Evolutionary conservation across 2,329 filamentous ascomycete species (phyloP), one percentile per base, ranked within the genome.

Genomic region (Colletotrichum caudatum): DNA sequence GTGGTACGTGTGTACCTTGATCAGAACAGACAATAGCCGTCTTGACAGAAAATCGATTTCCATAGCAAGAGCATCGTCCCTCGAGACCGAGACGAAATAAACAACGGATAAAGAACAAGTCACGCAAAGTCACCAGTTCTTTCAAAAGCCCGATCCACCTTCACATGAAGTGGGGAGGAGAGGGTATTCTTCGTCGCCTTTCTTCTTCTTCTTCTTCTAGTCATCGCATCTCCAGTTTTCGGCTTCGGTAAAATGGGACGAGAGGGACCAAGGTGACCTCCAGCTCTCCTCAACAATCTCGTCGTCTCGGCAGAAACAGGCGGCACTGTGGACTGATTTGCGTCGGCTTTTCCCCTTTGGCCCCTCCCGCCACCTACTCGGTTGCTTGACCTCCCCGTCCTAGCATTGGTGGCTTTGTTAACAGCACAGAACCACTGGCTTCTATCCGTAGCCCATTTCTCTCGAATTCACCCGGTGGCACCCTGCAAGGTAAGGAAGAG

Each of bases 401-500:
- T 70, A 33, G 54, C 60, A 71, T 71, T 71, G 69, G 65, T 71
- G 65, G 65, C 69, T 59, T 58, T 57, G 69, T 61, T 69, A 51
- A 37, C 59, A 48, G 16, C 35, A 23, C 33, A 67, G 37, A 57
- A 53, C 62, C 37, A 23, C 18, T 59, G n/a, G 44, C 63, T 23
- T 35, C 61, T 35, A 20, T 18, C 61, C 37, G n/a, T 18, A 44
- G 58, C n/a, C 44, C 29, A 23, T 23, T 37, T 8, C 16, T 14
- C 33, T 44, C 46, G 41, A 64, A 69, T 60, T 69, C 65, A 71
- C 39, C 66, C 54, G 66, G 66, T 48, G 68, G 69, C 69, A 46
- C 65, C 69, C 50, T 48, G 48, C 9, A 48, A 72, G 69, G 60
- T 54, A 51, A 72, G 56, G 69, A 56, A 53, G 58, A 53, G 37